Evolutionary conservation across 805 yeast genomes (phyloP).

Genomic region (Metschnikowia henanensis): DNA sequence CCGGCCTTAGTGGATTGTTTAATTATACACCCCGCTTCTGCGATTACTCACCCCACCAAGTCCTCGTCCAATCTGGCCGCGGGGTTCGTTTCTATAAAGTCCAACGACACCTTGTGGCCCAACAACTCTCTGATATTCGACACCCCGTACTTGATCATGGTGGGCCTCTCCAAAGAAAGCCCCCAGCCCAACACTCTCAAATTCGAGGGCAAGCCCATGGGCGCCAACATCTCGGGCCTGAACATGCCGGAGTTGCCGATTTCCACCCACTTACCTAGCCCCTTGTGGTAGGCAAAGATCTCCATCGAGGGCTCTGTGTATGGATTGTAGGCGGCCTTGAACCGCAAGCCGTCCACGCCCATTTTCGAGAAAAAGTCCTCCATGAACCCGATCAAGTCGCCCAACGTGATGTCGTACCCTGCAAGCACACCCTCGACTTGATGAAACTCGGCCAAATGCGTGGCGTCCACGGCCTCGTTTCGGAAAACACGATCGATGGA

Average conservation of each 20-base stretch:
- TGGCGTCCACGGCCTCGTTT: slow-evolving; percentile 99
- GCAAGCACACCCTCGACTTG: slow-evolving; percentile 99
- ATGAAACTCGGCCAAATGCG: slow-evolving; percentile 98
- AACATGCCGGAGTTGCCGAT: slow-evolving; percentile 99
- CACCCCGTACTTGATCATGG: slow-evolving; percentile 97
- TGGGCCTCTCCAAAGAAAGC: slow-evolving; percentile 94
- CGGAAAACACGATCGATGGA: slow-evolving; percentile 98
- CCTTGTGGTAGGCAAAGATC: slow-evolving; percentile 95
- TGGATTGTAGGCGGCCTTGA: slow-evolving; percentile 99
- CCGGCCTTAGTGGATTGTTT: no score
- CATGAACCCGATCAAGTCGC: slow-evolving; percentile 98
- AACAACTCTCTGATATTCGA: slow-evolving; percentile 93
- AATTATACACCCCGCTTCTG: no score
- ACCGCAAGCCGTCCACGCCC: slow-evolving; percentile 95
- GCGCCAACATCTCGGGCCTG: slow-evolving; percentile 98
- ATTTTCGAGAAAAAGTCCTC: slow-evolving; percentile 93
- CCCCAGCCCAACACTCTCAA: slow-evolving; percentile 98
- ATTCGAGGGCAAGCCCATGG: slow-evolving; percentile 96
- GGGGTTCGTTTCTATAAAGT: slow-evolving; percentile 92
- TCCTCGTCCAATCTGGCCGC: slow-evolving; percentile 90
- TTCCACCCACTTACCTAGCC: slow-evolving; percentile 96
- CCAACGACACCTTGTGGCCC: slow-evolving; percentile 95
- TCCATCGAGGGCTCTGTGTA: slow-evolving; percentile 99
- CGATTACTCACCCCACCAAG: slow-evolving; percentile 28
- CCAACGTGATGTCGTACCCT: slow-evolving; percentile 91